Conservation (phyloP, 306 rosid species). For the Vicia faba region DNA sequence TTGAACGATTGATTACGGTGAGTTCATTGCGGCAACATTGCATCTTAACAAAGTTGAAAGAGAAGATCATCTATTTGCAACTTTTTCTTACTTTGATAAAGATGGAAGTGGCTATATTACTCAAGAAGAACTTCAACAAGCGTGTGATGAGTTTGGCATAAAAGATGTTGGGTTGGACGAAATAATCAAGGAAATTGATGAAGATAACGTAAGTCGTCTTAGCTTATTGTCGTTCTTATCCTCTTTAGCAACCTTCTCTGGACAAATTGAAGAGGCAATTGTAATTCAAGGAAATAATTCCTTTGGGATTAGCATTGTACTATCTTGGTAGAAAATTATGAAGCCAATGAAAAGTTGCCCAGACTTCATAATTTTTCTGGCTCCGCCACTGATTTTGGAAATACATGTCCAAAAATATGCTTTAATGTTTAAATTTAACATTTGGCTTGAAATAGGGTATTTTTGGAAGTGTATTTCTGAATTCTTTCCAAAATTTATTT, state of each 20-base stretch:
- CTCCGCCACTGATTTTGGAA: too few relatives aligned
- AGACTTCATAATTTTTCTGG: too few relatives aligned
- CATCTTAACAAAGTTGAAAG: slow-evolving; percentile 88
- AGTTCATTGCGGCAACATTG: slow-evolving; percentile 93
- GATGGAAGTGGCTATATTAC: slow-evolving; percentile 97
- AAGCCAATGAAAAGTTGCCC: too few relatives aligned
- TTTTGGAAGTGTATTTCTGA: too few relatives aligned
- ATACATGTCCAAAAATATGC: too few relatives aligned
- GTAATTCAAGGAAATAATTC: too few relatives aligned
- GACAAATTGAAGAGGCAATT: too few relatives aligned
- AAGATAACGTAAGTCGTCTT: slow-evolving; percentile 76
- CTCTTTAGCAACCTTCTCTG: slow-evolving; percentile 12
- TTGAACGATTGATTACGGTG: slow-evolving; percentile 92
- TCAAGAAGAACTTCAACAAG: slow-evolving; percentile 92
- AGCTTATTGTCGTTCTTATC: slow-evolving; percentile 8
- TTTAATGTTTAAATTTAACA: too few relatives aligned
- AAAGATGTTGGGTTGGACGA: slow-evolving; percentile 83
- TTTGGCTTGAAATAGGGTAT: too few relatives aligned
- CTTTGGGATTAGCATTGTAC: too few relatives aligned
- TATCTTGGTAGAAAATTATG: too few relatives aligned
- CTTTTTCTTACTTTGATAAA: slow-evolving; percentile 90
- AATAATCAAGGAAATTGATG: slow-evolving; percentile 85
- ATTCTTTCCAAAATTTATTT: too few relatives aligned
- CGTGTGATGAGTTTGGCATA: slow-evolving; percentile 92
- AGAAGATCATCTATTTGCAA: slow-evolving; percentile 92